Evolutionary conservation across 768 basidiomycete species (phyloP), one percentile per base, ranked within the genome.

Genomic region (Pisolithus microcarpus): DNA sequence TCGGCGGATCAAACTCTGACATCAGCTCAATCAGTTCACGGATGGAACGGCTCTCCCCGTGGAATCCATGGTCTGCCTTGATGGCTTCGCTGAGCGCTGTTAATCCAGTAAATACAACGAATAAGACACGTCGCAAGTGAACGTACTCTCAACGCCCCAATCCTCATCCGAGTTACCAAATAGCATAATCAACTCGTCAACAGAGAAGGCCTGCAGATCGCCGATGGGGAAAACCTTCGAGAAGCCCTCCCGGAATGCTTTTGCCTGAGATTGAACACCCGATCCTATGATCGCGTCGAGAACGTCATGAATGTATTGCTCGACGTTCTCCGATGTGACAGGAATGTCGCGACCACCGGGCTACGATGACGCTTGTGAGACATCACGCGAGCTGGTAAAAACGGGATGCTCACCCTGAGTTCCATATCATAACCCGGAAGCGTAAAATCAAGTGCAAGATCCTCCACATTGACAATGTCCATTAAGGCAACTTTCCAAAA

Each of bases 1-100:
- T 78, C 2, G 79, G 65, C 15, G 64, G 66, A 61, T 93, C 86
- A 59, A 87, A 96, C 49, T 80, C 79, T 1, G 88, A 75, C 83
- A 99, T 89, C 55, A 91, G 78, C 48, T 88, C 90, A 23, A 97
- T 68, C 50, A 99, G 76, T 61, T 91, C 84, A 42, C 85, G 82
- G 53, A 99, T 94, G 0, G 92, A 84, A 36, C 87, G 84, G 62
- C 91, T 94, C 63, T 98, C 95, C 11, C 87, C 84, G 61, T 95
- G 93, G 76, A 94, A 99, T 7, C 96, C 96, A 64, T 99, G 96
- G 61, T 99, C 96, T 10, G 96, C 96, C 68, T 97, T 98, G 65
- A 97, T 67, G 3, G 87, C 84, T 65, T 95, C 93, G 36, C 78
- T 81, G 31, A 98, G 76, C 19, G 92, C 95, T 96, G 56, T 38